Base-by-base conservation (phyloP, 2,329 filamentous ascomycete species). In the Clonostachys rosea region DNA sequence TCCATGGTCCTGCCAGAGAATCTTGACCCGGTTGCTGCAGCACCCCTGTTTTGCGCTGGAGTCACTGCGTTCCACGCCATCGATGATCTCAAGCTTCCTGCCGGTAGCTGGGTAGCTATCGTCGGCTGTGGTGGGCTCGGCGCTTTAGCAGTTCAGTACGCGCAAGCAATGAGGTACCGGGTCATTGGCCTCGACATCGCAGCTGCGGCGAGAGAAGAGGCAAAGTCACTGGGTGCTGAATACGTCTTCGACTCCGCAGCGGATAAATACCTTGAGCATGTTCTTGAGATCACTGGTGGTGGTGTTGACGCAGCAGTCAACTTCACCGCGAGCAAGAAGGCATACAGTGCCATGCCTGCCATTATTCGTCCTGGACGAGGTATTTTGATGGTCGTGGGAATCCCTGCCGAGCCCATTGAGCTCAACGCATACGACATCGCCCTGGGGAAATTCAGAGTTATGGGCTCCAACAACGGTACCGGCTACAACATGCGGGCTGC, bases 41-140 rank as follows among this genome's bases (percentile, higher is more conserved):
- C 59, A 16, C 58, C 59, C 1, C 44, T 62, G 14, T 60, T 61
- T 43, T 62, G 59, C 40, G 59, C 59, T 9, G 59, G 59, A 10
- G 54, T 59, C 2, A 61, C 59, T 1, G 57, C 55, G 34, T 59
- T 54, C 33, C 48, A 54, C n/a, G 54, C 50, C 8, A 49, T 58
- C 1, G 46, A 49, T 16, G 53, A 51, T 7, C 46, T 43, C 6
- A 48, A 49, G 24, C 51, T 56, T 2, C 10, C 43, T 11, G 35
- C 47, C 2, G 54, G 46, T 12, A 50, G 55, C 18, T 59, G 57
- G 57, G 45, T 59, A 10, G 58, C 55, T 5, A 50, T 59, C 34
- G 45, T 60, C 10, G 58, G 58, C 14, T 54, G 55, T 13, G 58
- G 58, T 5, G 58, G 58, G 1, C 50, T 60, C n/a, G 58, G 58